These are phyloP conservation scores for Phytophthora pseudosyringae DNA, from an alignment of 352 stramenopile species.

Conservation along the genomic window DNA sequence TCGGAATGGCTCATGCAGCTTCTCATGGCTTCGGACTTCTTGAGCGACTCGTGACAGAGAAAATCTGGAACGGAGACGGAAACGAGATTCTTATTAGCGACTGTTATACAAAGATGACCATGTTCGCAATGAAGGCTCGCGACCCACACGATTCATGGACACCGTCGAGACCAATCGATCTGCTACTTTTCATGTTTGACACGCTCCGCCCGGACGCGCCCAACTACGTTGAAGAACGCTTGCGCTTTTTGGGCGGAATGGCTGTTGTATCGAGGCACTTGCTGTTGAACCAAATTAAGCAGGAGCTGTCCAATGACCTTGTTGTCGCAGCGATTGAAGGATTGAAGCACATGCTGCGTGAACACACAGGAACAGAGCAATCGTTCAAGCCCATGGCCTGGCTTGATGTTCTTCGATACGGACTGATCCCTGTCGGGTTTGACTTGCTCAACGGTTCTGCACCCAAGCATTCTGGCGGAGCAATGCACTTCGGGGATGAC, in stretches of 20 bases:
- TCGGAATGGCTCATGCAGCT: conserved; percentile 47
- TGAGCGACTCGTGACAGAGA: conserved; percentile 60
- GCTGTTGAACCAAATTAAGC: conserved; percentile 40
- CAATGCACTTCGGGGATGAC: conserved; percentile 37
- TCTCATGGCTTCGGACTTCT: conserved; percentile 65
- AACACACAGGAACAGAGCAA: conserved; percentile 36
- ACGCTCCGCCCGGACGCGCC: conserved; percentile 39
- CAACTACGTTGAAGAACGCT: conserved; percentile 49
- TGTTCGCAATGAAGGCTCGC: conserved; percentile 59
- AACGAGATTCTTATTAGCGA: conserved; percentile 66
- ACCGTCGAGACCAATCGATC: conserved; percentile 44
- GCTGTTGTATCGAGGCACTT: conserved; percentile 56
- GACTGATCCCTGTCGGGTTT: conserved; percentile 62
- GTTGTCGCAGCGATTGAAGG: conserved; percentile 53
- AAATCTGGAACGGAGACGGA: conserved; percentile 60
- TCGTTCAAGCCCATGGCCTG: conserved; percentile 54
- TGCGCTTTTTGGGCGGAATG: conserved; percentile 68
- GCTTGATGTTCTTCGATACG: conserved; percentile 66
- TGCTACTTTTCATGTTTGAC: conserved; percentile 66
- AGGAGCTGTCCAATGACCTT: conserved; percentile 51
- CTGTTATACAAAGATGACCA: conserved; percentile 67
- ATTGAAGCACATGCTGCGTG: conserved; percentile 60
- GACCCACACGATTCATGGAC: conserved; percentile 41
- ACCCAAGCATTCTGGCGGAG: conserved; percentile 5
- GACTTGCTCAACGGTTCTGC: conserved; percentile 49